Percentiles rank a stretch among this genome's conserved stretches.
Evolutionary conservation across 163 green algal species (phyloP).

Genomic region (Coccomyxa subellipsoidea): DNA sequence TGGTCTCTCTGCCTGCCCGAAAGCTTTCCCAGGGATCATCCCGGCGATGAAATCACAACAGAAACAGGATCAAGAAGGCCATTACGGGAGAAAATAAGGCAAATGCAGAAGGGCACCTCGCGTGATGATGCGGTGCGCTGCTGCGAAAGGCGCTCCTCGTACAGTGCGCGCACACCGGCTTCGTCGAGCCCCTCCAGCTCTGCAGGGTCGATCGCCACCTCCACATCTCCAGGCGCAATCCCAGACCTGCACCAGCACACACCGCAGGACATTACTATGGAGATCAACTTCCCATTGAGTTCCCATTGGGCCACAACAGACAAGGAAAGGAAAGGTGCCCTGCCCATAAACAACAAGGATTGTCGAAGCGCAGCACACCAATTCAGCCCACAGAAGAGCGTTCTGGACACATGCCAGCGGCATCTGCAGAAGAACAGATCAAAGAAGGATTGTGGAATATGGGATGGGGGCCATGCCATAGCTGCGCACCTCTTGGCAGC

Average conservation of each 20-base stretch:
- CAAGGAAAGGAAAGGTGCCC: too few relatives aligned
- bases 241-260: not conserved
- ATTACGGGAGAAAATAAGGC: not conserved
- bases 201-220: conserved; percentile 75
- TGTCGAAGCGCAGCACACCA: too few relatives aligned
- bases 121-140: conserved; percentile 26
- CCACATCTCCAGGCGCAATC: conserved; percentile 56
- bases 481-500: conserved; percentile 7
- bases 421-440: not conserved
- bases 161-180: conserved; percentile 64
- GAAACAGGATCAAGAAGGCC: not conserved
- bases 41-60: not conserved
- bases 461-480: too few relatives aligned
- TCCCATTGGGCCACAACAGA: too few relatives aligned
- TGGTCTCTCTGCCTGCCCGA: too few relatives aligned
- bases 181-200: conserved; percentile 90
- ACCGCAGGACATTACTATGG: too few relatives aligned
- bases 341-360: too few relatives aligned
- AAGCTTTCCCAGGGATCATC: too few relatives aligned
- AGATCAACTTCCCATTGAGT: too few relatives aligned
- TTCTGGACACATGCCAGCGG: too few relatives aligned
- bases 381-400: too few relatives aligned
- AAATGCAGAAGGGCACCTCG: not conserved
- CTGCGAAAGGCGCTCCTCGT: conserved; percentile 65
- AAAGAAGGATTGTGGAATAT: not conserved